A percentile compares a stretch with the other conserved stretches of the same genome.
Evolutionary conservation across 1,139 yeast genomes (phyloP).

Genomic region (Geotrichum fermentans): DNA sequence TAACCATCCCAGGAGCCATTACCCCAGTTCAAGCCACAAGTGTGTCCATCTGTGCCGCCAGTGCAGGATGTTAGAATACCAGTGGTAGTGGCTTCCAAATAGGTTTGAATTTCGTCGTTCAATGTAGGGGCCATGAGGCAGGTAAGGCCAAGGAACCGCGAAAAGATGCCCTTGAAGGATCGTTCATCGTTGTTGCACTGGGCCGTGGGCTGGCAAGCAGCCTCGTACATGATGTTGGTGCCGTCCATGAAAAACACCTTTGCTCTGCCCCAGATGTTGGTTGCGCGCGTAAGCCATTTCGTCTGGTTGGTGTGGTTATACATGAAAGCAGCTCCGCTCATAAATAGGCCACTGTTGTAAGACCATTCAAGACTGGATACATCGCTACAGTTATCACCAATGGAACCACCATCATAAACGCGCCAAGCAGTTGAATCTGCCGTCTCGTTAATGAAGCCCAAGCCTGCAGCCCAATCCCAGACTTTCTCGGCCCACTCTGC

Average conservation of each 20-base stretch:
- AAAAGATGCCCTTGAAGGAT: slow-evolving; percentile 76
- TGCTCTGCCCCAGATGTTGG: slow-evolving; percentile 44
- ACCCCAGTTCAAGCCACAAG: slow-evolving; percentile 85
- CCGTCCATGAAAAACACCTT: slow-evolving; percentile 53
- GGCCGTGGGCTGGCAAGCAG: slow-evolving; percentile 64
- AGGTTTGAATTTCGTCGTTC: slow-evolving; percentile 46
- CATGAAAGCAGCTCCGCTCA: slow-evolving; percentile 78
- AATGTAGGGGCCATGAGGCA: slow-evolving; percentile 67
- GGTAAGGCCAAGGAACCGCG: slow-evolving; percentile 72
- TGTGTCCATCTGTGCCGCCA: slow-evolving; percentile 84
- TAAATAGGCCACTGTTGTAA: slow-evolving; percentile 76
- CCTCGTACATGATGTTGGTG: slow-evolving; percentile 63
- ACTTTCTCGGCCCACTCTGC: slow-evolving; percentile 73
- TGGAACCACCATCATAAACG: slow-evolving; percentile 74
- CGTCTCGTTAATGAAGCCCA: slow-evolving; percentile 51
- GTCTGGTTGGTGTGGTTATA: slow-evolving; percentile 67
- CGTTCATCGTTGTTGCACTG: slow-evolving; percentile 84
- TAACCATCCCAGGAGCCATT: slow-evolving; percentile 64
- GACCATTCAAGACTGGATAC: slow-evolving; percentile 71
- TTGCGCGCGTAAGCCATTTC: slow-evolving; percentile 59
- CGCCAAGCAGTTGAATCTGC: slow-evolving; percentile 39
- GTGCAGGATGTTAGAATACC: slow-evolving; percentile 81
- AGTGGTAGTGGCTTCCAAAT: slow-evolving; percentile 58
- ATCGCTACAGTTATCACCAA: slow-evolving; percentile 56
- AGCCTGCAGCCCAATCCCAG: slow-evolving; percentile 75